Conservation (phyloP, 116 monocot species). For the Zostera marina region DNA sequence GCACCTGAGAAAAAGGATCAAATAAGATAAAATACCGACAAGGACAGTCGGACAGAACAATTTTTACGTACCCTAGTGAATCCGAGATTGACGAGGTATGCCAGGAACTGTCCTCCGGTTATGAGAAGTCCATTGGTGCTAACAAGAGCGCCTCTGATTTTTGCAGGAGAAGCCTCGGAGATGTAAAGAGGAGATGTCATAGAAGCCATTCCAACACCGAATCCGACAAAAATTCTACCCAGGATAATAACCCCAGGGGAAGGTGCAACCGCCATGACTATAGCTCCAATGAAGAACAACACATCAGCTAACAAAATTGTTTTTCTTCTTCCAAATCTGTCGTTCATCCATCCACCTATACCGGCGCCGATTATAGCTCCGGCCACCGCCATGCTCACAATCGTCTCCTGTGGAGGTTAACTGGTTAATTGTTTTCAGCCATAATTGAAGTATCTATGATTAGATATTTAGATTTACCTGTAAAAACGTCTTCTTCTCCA, state of each 20-base stretch:
- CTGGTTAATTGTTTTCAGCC: too few relatives aligned
- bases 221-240: conserved; percentile 63
- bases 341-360: conserved; percentile 81
- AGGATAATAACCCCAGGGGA: conserved; percentile 43
- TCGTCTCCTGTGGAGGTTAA: conserved; percentile 93
- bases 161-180: conserved; percentile 77
- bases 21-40: neutral
- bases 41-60: neutral
- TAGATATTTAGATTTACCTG: too few relatives aligned
- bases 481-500: conserved; percentile 48
- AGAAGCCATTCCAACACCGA: conserved; percentile 97
- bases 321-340: conserved; percentile 44
- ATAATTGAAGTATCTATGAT: too few relatives aligned
- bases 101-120: conserved; percentile 69
- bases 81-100: conserved; percentile 78
- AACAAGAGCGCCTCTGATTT: conserved; percentile 71
- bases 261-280: conserved; percentile 64
- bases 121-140: conserved; percentile 71
- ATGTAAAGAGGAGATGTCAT: conserved; percentile 96
- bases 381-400: conserved; percentile 96
- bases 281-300: conserved; percentile 70
- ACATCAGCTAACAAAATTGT: conserved; percentile 69
- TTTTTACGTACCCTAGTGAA: conserved; percentile 56
- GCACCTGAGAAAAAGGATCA: conserved; percentile 19
- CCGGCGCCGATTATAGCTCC: conserved; percentile 86